Evolutionary conservation across 768 basidiomycete genomes (phyloP).

Genomic region (Hericium alpestre): DNA sequence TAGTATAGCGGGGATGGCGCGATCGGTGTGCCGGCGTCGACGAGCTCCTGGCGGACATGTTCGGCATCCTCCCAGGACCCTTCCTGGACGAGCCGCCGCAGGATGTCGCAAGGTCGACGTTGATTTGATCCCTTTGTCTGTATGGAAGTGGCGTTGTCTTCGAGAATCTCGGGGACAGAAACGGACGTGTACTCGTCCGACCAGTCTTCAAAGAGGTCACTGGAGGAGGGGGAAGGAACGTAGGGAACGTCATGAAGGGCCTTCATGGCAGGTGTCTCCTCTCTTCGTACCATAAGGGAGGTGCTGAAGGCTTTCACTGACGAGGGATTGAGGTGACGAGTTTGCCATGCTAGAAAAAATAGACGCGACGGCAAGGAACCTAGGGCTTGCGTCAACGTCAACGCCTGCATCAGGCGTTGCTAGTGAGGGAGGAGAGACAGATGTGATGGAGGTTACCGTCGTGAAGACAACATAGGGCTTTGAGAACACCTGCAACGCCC

Average conservation of each 20-base stretch:
- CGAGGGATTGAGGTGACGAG: neutral
- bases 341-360: neutral
- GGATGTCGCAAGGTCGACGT: slow-evolving; percentile 12
- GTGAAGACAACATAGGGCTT: too few species aligned
- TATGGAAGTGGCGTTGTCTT: slow-evolving; percentile 4
- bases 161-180: neutral
- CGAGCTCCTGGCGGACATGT: slow-evolving; percentile 29
- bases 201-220: slow-evolving; percentile 26
- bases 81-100: slow-evolving; percentile 20
- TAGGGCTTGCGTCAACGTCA: slow-evolving; percentile 2
- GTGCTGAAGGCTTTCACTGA: slow-evolving; percentile 15
- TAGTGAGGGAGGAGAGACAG: too few species aligned
- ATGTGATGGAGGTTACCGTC: too few species aligned
- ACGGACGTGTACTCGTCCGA: slow-evolving; percentile 22
- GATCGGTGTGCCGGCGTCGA: slow-evolving; percentile 27
- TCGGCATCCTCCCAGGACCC: slow-evolving; percentile 25
- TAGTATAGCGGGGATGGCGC: slow-evolving; percentile 26
- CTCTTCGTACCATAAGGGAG: slow-evolving; percentile 6
- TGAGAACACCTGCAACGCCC: too few species aligned
- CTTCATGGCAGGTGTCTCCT: slow-evolving; percentile 26
- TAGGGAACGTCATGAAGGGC: slow-evolving; percentile 27
- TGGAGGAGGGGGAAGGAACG: slow-evolving; percentile 21
- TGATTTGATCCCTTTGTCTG: neutral
- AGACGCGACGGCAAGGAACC: slow-evolving; percentile 2
- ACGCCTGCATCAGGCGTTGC: slow-evolving; percentile 2